phyloP scores from a whole-genome alignment of 2,329 filamentous ascomycete genomes.

The Ilyonectria mors-panacis region DNA sequence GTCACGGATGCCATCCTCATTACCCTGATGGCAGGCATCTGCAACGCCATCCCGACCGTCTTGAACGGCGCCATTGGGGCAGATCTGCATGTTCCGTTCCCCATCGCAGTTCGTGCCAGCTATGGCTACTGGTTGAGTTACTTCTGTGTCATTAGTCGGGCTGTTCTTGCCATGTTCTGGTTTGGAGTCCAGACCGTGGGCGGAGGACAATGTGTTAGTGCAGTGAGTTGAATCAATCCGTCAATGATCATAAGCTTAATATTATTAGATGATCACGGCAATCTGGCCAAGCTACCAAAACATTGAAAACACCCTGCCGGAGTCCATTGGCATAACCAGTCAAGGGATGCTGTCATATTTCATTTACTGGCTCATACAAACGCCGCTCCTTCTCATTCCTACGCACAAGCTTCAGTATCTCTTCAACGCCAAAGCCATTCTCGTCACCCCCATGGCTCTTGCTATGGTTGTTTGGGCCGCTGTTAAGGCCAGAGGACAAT shows the following conservation, averaged over 20 bases:
- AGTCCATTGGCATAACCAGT: constrained; percentile 50
- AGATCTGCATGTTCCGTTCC: constrained; percentile 52
- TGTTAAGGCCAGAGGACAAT: constrained; percentile 6
- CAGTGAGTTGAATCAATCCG: not conserved
- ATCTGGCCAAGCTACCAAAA: constrained; percentile 58
- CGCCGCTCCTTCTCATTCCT: constrained; percentile 56
- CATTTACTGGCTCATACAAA: constrained; percentile 63
- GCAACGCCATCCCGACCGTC: constrained; percentile 61
- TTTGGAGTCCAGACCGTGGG: constrained; percentile 50
- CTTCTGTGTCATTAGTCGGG: constrained; percentile 50
- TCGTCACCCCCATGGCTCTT: constrained; percentile 36
- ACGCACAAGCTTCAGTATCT: constrained; percentile 55
- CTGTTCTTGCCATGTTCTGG: constrained; percentile 51
- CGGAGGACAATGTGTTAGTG: constrained; percentile 45
- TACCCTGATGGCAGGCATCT: constrained; percentile 62
- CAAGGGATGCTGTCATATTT: constrained; percentile 61
- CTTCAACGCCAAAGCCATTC: constrained; percentile 53
- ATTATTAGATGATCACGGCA: constrained; percentile 51
- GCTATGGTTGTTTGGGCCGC: constrained; percentile 50
- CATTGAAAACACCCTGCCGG: constrained; percentile 56
- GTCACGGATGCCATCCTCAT: constrained; percentile 64
- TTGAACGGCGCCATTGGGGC: constrained; percentile 58
- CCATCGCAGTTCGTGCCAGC: constrained; percentile 46
- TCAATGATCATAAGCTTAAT: not conserved
- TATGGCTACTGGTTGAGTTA: constrained; percentile 52